Percentiles rank a stretch among this genome's conserved stretches.
Evolutionary conservation across 139 green algal species (phyloP).

Genomic region (Dunaliella primolecta): DNA sequence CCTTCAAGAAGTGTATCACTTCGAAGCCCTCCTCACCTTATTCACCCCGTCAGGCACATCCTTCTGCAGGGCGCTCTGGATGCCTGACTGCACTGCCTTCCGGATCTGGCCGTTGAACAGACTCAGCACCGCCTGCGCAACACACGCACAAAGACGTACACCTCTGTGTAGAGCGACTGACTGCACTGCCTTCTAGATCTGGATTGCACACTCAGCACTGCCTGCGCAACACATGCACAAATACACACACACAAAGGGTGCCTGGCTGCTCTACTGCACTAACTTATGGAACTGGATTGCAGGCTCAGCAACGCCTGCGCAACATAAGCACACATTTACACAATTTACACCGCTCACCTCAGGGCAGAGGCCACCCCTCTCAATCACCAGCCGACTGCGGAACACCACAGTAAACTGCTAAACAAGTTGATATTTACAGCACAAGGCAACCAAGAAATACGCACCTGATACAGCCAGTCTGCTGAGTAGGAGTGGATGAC

Average conservation of each 20-base stretch:
- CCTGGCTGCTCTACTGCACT: slow-evolving; percentile 21
- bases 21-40: slow-evolving; percentile 11
- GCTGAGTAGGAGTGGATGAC: slow-evolving; percentile 34
- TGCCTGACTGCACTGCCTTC: slow-evolving; percentile 17
- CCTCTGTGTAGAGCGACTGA: too few relatives aligned
- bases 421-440: too few relatives aligned
- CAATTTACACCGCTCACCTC: too few relatives aligned
- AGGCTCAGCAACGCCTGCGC: slow-evolving; percentile 31
- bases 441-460: too few relatives aligned
- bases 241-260: too few relatives aligned
- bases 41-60: slow-evolving; percentile 15
- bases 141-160: too few relatives aligned
- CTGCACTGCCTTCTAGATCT: slow-evolving; percentile 20
- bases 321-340: too few relatives aligned
- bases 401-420: too few relatives aligned
- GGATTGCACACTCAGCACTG: slow-evolving; percentile 35
- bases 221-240: too few relatives aligned
- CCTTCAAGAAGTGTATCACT: too few relatives aligned
- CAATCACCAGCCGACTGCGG: too few relatives aligned
- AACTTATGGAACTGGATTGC: slow-evolving; percentile 22
- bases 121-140: slow-evolving; percentile 28
- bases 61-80: slow-evolving; percentile 19
- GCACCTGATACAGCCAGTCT: slow-evolving; percentile 44
- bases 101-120: slow-evolving; percentile 41
- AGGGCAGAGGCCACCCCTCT: background rate